These are phyloP conservation scores for Corymbia citriodora DNA, from an alignment of 441 rosid genomes.

Conservation along the genomic window DNA sequence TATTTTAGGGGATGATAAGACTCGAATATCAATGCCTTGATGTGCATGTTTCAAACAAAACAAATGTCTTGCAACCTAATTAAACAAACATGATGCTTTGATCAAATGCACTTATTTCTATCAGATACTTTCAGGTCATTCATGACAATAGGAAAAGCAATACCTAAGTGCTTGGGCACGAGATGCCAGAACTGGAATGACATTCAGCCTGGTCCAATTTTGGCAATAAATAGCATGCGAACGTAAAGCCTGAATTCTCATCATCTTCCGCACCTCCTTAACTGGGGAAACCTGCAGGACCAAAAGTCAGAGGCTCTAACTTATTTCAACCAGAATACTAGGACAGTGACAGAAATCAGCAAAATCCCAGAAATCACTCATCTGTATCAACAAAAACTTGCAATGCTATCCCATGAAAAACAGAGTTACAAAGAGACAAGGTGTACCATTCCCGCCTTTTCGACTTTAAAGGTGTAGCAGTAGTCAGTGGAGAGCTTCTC, in stretches of 20 bases:
- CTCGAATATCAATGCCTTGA: neutral
- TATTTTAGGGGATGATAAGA: neutral
- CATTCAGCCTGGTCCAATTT: constrained; percentile 75
- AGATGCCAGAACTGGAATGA: constrained; percentile 88
- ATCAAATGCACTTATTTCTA: neutral
- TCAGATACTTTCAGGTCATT: neutral
- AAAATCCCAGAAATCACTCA: neutral
- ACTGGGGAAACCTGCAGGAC: constrained; percentile 66
- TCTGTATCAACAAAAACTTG: neutral
- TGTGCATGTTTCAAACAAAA: neutral
- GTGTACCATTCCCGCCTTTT: constrained; percentile 50
- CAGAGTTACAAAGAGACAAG: neutral
- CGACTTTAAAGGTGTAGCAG: constrained; percentile 72
- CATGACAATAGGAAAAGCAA: neutral
- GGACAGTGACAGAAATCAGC: neutral
- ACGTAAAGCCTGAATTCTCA: constrained; percentile 92
- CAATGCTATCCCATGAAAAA: neutral
- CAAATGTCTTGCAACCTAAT: neutral
- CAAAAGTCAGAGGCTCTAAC: neutral
- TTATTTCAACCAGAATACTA: neutral
- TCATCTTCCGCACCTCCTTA: constrained; percentile 74
- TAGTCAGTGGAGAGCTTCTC: constrained; percentile 63
- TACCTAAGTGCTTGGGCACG: constrained; percentile 97
- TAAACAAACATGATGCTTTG: neutral
- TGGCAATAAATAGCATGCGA: constrained; percentile 84